Percentiles rank a stretch among this genome's conserved stretches.
These are phyloP conservation scores for Vitis hybrid DNA, from an alignment of 177 flowering plant species.

Conservation along the genomic window DNA sequence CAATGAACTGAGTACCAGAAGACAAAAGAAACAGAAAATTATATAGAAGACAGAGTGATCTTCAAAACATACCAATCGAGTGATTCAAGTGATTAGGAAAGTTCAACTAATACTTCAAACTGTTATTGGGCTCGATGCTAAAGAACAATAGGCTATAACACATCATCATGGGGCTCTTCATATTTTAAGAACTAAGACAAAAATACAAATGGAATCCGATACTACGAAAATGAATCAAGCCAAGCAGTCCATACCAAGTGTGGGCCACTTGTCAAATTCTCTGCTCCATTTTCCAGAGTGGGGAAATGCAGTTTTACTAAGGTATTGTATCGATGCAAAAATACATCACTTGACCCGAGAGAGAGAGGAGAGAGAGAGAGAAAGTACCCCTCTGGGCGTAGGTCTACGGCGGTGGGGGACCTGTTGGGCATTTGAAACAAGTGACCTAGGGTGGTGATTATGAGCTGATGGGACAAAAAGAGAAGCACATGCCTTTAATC, in stretches of 20 bases:
- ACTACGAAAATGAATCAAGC: no score
- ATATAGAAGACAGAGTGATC: neutral
- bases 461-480: constrained; percentile 4
- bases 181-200: no score
- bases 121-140: neutral
- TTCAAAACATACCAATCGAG: neutral
- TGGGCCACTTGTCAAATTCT: neutral
- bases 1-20: neutral
- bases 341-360: no score
- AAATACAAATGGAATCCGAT: no score
- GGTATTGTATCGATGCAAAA: no score
- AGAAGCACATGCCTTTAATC: constrained; percentile 13
- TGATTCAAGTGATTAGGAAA: neutral
- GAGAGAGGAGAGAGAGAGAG: no score
- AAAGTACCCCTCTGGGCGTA: no score
- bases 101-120: neutral
- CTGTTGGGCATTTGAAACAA: neutral
- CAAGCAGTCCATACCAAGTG: neutral
- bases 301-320: no score
- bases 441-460: neutral
- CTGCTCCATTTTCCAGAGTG: no score
- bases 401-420: neutral
- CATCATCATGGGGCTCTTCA: no score
- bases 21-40: neutral
- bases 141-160: neutral